phyloP scores from a whole-genome alignment of 352 stramenopile species.

The Globisporangium solare region DNA sequence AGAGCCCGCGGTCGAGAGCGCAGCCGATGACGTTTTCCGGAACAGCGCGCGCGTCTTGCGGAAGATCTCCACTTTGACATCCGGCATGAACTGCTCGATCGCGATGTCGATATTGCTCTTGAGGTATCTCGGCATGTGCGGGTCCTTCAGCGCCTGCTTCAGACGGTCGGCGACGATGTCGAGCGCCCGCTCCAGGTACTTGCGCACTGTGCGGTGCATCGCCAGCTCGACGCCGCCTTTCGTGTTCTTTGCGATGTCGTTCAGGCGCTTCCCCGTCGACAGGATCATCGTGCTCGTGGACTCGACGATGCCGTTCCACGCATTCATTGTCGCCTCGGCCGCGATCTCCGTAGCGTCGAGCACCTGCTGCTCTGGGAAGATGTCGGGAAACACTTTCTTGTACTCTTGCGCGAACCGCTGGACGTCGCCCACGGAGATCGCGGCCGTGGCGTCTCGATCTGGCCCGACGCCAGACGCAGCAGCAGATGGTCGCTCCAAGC shows the following conservation, averaged over 20 bases:
- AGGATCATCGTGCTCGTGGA: conserved; percentile 77
- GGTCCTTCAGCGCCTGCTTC: conserved; percentile 76
- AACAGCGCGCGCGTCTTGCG: conserved; percentile 80
- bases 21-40: conserved; percentile 18
- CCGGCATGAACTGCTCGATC: conserved; percentile 84
- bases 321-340: conserved; percentile 24
- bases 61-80: conserved; percentile 88
- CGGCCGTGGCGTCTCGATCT: conserved; percentile 3
- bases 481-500: not conserved
- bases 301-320: conserved; percentile 68
- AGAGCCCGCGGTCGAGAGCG: not conserved
- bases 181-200: conserved; percentile 72
- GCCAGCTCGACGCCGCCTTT: conserved; percentile 78
- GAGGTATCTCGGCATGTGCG: conserved; percentile 79
- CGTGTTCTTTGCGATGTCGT: conserved; percentile 80
- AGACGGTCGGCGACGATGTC: conserved; percentile 72
- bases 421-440: conserved; percentile 56
- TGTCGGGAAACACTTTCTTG: conserved; percentile 72
- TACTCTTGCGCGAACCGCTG: conserved; percentile 78
- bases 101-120: conserved; percentile 82
- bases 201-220: conserved; percentile 74
- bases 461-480: too few species aligned
- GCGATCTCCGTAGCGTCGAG: conserved; percentile 46
- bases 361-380: conserved; percentile 71
- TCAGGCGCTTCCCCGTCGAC: conserved; percentile 76